phyloP scores from a whole-genome alignment of 495 filamentous ascomycete genomes.

The Penicillium manginii region DNA sequence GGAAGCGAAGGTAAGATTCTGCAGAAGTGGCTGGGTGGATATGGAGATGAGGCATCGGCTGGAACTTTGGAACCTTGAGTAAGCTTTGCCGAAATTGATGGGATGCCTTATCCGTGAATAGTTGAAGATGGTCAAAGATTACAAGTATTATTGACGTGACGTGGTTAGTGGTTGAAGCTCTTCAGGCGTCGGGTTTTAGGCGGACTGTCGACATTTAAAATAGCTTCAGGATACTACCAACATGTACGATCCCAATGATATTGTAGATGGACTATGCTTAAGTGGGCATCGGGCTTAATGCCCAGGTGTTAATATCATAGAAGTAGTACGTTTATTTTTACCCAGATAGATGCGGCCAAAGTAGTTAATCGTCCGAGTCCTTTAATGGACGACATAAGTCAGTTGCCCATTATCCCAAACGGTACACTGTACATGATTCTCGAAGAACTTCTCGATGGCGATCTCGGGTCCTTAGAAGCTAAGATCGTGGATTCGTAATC shows the following conservation, averaged over 20 bases:
- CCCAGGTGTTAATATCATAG: too few relatives aligned
- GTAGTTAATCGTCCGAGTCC: background rate
- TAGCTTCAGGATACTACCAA: too few relatives aligned
- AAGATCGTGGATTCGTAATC: constrained; percentile 3
- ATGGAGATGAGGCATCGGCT: background rate
- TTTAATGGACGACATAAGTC: background rate
- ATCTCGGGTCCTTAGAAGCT: background rate
- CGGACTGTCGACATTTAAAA: too few relatives aligned
- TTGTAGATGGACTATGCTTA: too few relatives aligned
- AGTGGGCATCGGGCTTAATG: too few relatives aligned
- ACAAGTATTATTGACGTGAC: too few relatives aligned
- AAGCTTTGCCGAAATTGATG: too few relatives aligned
- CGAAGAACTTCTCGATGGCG: constrained; percentile 9
- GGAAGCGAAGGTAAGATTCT: background rate
- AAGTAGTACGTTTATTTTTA: too few relatives aligned
- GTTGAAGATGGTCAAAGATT: too few relatives aligned
- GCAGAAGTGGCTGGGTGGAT: background rate
- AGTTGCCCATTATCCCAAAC: background rate
- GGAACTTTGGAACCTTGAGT: background rate
- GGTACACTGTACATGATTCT: background rate
- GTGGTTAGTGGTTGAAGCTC: too few relatives aligned
- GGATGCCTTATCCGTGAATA: background rate
- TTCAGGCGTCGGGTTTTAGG: too few relatives aligned
- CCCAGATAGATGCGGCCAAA: background rate
- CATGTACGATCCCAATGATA: too few relatives aligned